Evolutionary conservation across 2,329 filamentous ascomycete species (phyloP).

Genomic region (Botryosphaeria agaves): DNA sequence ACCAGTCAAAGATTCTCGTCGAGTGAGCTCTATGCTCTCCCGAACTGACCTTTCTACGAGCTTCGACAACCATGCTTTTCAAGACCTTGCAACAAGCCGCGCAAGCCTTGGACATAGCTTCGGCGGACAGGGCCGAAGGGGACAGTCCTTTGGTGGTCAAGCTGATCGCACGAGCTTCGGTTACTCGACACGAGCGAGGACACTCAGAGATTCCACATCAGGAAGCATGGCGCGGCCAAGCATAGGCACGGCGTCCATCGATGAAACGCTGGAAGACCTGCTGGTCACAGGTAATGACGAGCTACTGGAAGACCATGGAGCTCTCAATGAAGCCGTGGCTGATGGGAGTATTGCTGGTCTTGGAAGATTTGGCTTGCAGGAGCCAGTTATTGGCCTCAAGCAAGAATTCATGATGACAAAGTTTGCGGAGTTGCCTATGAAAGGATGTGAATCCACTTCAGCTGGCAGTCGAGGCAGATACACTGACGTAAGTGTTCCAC

Average conservation of each 20-base stretch:
- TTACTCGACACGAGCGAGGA: background rate
- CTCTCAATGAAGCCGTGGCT: too few species aligned
- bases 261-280: constrained; percentile 18
- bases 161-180: constrained; percentile 45
- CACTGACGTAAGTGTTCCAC: too few species aligned
- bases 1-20: constrained; percentile 45
- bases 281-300: too few species aligned
- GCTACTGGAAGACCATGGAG: too few species aligned
- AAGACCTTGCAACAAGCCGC: constrained; percentile 43
- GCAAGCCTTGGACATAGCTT: constrained; percentile 28
- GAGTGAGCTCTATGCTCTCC: constrained; percentile 82
- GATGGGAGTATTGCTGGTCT: too few species aligned
- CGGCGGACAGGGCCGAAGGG: constrained; percentile 38
- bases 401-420: constrained; percentile 20
- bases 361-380: constrained; percentile 10
- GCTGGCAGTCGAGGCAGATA: too few species aligned
- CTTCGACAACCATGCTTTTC: constrained; percentile 65
- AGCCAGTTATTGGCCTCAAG: constrained; percentile 18
- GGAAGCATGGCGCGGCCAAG: constrained; percentile 20
- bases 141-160: constrained; percentile 57
- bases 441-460: too few species aligned
- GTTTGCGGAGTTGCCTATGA: constrained; percentile 15
- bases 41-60: constrained; percentile 74
- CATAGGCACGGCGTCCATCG: constrained; percentile 13
- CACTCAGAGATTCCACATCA: background rate